Conservation (phyloP, 371 early-diverging fungal species). For the Gilbertella persicaria region DNA sequence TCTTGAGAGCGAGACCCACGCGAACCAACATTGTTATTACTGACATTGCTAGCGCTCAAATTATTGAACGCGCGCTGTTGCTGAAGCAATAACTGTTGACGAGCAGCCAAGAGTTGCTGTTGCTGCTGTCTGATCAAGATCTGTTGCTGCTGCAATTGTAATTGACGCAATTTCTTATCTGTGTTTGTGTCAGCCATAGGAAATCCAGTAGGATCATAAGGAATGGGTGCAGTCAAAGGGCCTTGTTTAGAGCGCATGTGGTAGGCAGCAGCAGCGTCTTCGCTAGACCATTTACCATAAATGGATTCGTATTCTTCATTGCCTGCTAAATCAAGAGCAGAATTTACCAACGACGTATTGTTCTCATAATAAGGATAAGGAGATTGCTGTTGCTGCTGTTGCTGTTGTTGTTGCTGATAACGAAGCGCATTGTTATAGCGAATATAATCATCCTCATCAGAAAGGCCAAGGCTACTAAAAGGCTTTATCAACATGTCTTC, state of each 20-base stretch:
- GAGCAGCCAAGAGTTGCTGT: slow-evolving; percentile 50
- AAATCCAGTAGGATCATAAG: slow-evolving; percentile 26
- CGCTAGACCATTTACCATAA: slow-evolving; percentile 16
- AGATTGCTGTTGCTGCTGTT: background rate
- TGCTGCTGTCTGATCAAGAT: slow-evolving; percentile 53
- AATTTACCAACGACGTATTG: slow-evolving; percentile 1
- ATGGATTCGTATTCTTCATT: slow-evolving; percentile 17
- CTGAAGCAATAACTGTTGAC: slow-evolving; percentile 51
- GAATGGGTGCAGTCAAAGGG: slow-evolving; percentile 31
- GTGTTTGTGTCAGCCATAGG: slow-evolving; percentile 15
- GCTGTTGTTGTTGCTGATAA: background rate
- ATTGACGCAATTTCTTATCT: slow-evolving; percentile 52
- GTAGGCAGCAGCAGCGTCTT: slow-evolving; percentile 24
- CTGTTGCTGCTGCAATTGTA: slow-evolving; percentile 57
- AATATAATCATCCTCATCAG: slow-evolving; percentile 15
- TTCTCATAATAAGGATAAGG: slow-evolving; percentile 5
- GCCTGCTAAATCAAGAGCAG: slow-evolving; percentile 13
- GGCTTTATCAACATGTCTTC: slow-evolving; percentile 13
- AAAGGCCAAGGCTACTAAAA: slow-evolving; percentile 5
- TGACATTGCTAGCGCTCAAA: slow-evolving; percentile 5
- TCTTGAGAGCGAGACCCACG: background rate
- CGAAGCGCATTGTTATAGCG: slow-evolving; percentile 1
- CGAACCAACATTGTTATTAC: background rate
- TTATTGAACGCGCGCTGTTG: slow-evolving; percentile 21
- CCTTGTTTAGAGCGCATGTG: slow-evolving; percentile 30